Percentiles rank a stretch among this genome's conserved stretches.
Conservation (phyloP, 345 rosid species). For the Acer campestre region DNA sequence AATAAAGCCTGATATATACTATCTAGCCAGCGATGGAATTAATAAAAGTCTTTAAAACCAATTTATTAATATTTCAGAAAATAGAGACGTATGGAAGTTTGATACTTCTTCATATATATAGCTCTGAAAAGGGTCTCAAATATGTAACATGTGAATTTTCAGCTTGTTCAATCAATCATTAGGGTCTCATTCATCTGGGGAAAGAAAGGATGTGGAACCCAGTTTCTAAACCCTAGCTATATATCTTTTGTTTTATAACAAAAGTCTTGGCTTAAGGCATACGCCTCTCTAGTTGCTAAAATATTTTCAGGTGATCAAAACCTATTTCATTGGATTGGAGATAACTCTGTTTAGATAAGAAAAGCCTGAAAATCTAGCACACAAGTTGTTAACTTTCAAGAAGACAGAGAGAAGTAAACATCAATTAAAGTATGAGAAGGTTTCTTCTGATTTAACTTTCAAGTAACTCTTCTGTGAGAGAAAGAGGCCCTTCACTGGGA, state of each 20-base stretch:
- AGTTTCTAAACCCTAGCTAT: slow-evolving; percentile 14
- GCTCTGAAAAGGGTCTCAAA: slow-evolving; percentile 5
- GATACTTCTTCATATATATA: slow-evolving; percentile 10
- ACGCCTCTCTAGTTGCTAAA: neutral
- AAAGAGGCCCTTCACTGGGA: slow-evolving; percentile 11
- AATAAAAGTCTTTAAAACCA: neutral
- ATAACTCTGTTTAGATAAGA: no score
- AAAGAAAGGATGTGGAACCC: slow-evolving; percentile 12
- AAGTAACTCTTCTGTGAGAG: neutral
- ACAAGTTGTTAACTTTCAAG: neutral
- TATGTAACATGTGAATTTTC: neutral
- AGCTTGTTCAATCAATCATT: slow-evolving; percentile 17
- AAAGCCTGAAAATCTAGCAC: neutral
- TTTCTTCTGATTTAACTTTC: slow-evolving; percentile 7
- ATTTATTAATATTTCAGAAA: slow-evolving; percentile 2
- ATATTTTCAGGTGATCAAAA: neutral
- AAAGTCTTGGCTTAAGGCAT: neutral
- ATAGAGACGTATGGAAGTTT: slow-evolving; percentile 28
- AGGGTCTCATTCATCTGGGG: neutral
- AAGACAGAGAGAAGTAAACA: neutral
- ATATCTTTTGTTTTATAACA: neutral
- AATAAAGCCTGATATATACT: slow-evolving; percentile 6
- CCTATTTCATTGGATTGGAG: neutral
- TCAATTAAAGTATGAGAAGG: slow-evolving; percentile 7
- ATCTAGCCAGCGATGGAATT: neutral